Evolutionary conservation across 1,284 basidiomycete species (phyloP).

Genomic region (Dichomitus squalens): DNA sequence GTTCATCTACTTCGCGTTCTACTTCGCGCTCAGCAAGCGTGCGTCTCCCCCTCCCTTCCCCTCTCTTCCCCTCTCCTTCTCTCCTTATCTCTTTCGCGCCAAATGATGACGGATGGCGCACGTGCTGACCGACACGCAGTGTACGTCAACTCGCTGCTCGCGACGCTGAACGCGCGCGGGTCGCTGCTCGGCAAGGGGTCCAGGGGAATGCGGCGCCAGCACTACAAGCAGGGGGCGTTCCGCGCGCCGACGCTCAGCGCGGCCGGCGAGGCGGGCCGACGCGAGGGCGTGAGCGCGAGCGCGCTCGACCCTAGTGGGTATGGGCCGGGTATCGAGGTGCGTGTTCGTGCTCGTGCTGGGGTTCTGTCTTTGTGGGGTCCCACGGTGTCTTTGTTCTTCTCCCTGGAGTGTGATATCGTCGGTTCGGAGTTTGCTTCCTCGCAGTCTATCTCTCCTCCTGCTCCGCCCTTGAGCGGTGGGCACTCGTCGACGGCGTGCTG

Average conservation of each 20-base stretch:
- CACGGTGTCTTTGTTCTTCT: too few relatives aligned
- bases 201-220: background rate
- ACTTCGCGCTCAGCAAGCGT: constrained; percentile 28
- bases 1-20: constrained; percentile 28
- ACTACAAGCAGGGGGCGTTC: background rate
- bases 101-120: too few relatives aligned
- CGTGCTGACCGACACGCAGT: background rate
- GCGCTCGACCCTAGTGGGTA: background rate
- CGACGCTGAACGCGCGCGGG: constrained; percentile 18
- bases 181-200: constrained; percentile 3
- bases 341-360: too few relatives aligned
- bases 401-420: too few relatives aligned
- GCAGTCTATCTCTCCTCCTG: too few relatives aligned
- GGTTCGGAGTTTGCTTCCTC: too few relatives aligned
- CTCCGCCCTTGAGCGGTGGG: too few relatives aligned
- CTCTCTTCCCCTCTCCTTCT: background rate
- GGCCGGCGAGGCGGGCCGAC: background rate
- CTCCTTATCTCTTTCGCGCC: background rate
- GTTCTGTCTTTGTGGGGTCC: background rate
- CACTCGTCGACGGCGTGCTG: background rate
- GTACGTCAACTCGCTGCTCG: constrained; percentile 21
- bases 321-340: background rate
- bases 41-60: background rate
- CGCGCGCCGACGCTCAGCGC: background rate
- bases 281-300: too few relatives aligned